Conservation (phyloP, 371 early-diverging fungal genomes). For the Polyrhizophydium stewartii region DNA sequence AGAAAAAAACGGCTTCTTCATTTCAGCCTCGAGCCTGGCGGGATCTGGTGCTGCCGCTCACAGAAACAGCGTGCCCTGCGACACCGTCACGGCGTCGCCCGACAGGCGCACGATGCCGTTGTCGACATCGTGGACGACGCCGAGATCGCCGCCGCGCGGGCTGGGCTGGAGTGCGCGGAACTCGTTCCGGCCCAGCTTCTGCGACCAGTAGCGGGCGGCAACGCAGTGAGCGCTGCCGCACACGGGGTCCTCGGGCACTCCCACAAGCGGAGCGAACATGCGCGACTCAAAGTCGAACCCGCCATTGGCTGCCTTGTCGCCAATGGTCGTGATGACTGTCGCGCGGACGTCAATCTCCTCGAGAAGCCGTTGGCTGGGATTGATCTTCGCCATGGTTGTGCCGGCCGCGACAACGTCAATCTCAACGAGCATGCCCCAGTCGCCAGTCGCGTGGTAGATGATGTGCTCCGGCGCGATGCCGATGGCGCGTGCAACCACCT, state of each 20-base stretch:
- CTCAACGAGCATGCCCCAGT: background rate
- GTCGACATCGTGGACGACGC: constrained; percentile 2
- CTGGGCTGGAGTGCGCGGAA: constrained; percentile 8
- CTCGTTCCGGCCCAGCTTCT: constrained; percentile 5
- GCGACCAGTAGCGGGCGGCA: constrained; percentile 25
- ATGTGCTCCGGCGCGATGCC: background rate
- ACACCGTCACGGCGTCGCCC: constrained; percentile 8
- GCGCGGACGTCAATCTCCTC: constrained; percentile 1
- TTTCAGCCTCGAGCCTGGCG: too few species aligned
- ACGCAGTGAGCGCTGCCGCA: constrained; percentile 37
- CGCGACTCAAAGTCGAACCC: constrained; percentile 24
- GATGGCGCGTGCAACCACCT: background rate
- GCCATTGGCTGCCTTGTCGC: background rate
- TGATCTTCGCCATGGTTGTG: background rate
- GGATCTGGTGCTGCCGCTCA: too few species aligned
- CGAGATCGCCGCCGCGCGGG: constrained; percentile 4
- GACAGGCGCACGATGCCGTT: background rate
- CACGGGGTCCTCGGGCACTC: constrained; percentile 36
- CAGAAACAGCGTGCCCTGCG: constrained; percentile 3
- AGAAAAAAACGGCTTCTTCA: too few species aligned
- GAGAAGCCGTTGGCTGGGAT: background rate
- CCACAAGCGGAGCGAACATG: constrained; percentile 27
- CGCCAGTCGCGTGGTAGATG: background rate
- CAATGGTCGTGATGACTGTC: constrained; percentile 11
- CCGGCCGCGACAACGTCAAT: background rate